A percentile compares a stretch with the other conserved stretches of the same genome.
Evolutionary conservation across 2,329 filamentous ascomycete species (phyloP).

Genomic region (Pyricularia grisea): DNA sequence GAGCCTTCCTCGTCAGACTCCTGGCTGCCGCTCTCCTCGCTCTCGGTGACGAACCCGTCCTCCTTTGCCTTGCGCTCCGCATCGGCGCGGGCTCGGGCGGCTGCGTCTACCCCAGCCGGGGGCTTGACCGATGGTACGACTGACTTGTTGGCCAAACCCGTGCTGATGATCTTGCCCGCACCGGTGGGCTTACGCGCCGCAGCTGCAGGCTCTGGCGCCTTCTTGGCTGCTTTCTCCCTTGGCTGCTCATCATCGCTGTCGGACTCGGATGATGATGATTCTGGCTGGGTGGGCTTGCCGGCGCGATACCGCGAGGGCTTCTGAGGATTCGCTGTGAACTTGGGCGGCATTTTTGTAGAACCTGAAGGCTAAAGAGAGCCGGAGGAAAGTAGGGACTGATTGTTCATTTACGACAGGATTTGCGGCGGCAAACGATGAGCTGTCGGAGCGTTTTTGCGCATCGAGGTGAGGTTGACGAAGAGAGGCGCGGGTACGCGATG

Average conservation of each 20-base stretch:
- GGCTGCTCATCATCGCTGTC: slow-evolving; percentile 33
- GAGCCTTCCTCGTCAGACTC: slow-evolving; percentile 17
- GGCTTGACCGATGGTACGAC: slow-evolving; percentile 6
- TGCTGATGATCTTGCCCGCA: slow-evolving; percentile 45
- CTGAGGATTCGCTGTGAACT: slow-evolving; percentile 88
- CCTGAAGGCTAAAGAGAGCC: background rate
- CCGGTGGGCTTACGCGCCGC: slow-evolving; percentile 44
- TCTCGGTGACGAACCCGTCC: slow-evolving; percentile 55
- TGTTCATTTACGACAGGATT: background rate
- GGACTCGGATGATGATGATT: slow-evolving; percentile 41
- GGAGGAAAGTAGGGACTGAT: background rate
- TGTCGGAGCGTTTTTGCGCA: background rate
- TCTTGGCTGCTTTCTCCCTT: slow-evolving; percentile 15
- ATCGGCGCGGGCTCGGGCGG: slow-evolving; percentile 13
- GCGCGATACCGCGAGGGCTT: slow-evolving; percentile 75
- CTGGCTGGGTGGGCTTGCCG: slow-evolving; percentile 58
- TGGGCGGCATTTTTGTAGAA: slow-evolving; percentile 46
- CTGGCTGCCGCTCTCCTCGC: slow-evolving; percentile 33
- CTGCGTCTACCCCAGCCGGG: background rate
- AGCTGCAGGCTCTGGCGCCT: slow-evolving; percentile 8
- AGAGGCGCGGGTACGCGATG: background rate
- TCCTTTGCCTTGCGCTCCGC: slow-evolving; percentile 44
- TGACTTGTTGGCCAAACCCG: slow-evolving; percentile 15
- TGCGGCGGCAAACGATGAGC: background rate
- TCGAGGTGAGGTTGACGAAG: background rate